Evolutionary conservation across 2,329 filamentous ascomycete species (phyloP), one percentile per base, ranked within the genome.

Genomic region (Diaporthe sp.): DNA sequence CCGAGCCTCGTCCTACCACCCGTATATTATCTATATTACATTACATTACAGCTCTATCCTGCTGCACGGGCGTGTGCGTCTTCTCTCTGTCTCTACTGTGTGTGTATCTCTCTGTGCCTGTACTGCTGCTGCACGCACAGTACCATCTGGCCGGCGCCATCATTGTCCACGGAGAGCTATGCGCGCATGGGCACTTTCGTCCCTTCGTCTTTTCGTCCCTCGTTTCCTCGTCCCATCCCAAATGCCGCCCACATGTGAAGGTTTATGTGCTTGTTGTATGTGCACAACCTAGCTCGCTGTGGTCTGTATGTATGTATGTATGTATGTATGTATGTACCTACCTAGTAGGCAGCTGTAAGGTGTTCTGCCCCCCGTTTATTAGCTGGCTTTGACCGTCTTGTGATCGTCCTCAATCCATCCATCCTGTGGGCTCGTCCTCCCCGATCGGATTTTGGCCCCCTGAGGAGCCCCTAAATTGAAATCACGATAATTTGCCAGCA

Each of bases 401-500:
- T 75, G 74, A 75, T 75, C 74, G 71, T 33, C 72, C 66, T 71
- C 42, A 30, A 30, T 66, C 47, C 66, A 54, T 50, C 68, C 72
- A 61, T 66, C 25, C 67, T 70, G 71, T 75, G 74, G 71, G 64
- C 64, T 74, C 68, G 64, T 61, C 60, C 54, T 71, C 69, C 57
- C 74, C 74, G 61, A 66, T 67, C 66, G 42, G 69, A 55, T 12
- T 47, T 50, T 5, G 13, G 54, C 60, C 74, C 74, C 74, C 68
- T 64, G 60, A 66, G 28, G 60, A 50, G 67, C 69, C 74, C 74
- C 72, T 68, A 72, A 74, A 74, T 35, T 73, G 72, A 76, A 76
- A 74, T 74, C 74, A 76, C 72, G 67, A 74, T 55, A 76, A 76
- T 76, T 76, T 76, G 55, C 74, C 55, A 71, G 52, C 60, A 57